Conservation (phyloP, 2,329 filamentous ascomycete genomes). For the Aspergillus sp. region DNA sequence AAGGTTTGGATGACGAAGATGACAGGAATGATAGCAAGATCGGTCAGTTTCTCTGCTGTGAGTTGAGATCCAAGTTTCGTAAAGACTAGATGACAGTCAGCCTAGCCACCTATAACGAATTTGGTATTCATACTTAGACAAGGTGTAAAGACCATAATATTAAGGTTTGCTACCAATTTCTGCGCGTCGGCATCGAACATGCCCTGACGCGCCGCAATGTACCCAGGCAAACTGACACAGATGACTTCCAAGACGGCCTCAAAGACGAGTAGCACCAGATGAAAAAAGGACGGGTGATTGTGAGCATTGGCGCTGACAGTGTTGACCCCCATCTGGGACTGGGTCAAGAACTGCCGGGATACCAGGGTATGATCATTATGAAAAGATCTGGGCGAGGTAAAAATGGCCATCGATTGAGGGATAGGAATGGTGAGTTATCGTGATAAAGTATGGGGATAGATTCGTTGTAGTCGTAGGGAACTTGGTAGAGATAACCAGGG, state of each 20-base stretch:
- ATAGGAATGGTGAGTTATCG: background rate
- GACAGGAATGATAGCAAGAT: slow-evolving; percentile 88
- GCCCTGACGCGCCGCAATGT: slow-evolving; percentile 82
- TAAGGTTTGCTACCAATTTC: slow-evolving; percentile 94
- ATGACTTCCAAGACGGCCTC: slow-evolving; percentile 94
- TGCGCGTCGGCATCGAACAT: slow-evolving; percentile 95
- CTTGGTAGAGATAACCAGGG: no score
- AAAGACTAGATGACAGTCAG: slow-evolving; percentile 62
- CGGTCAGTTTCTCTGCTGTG: slow-evolving; percentile 81
- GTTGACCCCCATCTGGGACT: slow-evolving; percentile 17
- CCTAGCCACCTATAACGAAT: slow-evolving; percentile 4
- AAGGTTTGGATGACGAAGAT: slow-evolving; percentile 87
- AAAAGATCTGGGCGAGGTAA: slow-evolving; percentile 46
- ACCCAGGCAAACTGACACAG: slow-evolving; percentile 89
- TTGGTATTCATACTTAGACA: slow-evolving; percentile 69
- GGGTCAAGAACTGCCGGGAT: slow-evolving; percentile 15
- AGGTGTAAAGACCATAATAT: slow-evolving; percentile 93
- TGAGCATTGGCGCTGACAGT: slow-evolving; percentile 12
- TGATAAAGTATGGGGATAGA: no score
- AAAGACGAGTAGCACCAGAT: slow-evolving; percentile 79
- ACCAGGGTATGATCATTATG: slow-evolving; percentile 34
- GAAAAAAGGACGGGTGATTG: slow-evolving; percentile 45
- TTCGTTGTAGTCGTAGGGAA: no score
- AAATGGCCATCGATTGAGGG: slow-evolving; percentile 34
- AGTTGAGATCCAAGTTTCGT: slow-evolving; percentile 94